phyloP scores from a whole-genome alignment of 192 early-diverging fungal genomes.

The Mortierella alpina region DNA sequence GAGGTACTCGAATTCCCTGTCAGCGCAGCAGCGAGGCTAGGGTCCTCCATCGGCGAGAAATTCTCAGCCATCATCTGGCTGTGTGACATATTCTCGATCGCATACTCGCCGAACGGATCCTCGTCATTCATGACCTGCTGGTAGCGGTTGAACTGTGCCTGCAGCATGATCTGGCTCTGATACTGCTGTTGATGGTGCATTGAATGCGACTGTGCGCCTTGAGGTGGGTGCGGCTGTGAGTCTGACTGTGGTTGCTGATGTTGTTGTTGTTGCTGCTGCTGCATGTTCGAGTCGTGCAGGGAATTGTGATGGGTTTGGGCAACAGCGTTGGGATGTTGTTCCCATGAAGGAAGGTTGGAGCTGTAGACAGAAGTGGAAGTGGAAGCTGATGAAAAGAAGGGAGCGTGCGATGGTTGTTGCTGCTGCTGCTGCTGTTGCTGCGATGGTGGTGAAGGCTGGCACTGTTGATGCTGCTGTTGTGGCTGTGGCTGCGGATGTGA shows the following conservation, averaged over 20 bases:
- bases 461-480: constrained; percentile 10
- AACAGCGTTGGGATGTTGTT: constrained; percentile 2
- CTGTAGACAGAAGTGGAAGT: background rate
- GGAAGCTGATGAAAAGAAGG: too few relatives aligned
- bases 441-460: constrained; percentile 5
- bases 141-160: constrained; percentile 24
- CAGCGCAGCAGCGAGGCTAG: constrained; percentile 6
- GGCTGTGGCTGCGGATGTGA: constrained; percentile 20
- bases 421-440: constrained; percentile 24
- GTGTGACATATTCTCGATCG: constrained; percentile 38
- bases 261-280: constrained; percentile 22
- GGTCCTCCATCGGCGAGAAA: constrained; percentile 21
- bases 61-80: constrained; percentile 23
- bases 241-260: constrained; percentile 2
- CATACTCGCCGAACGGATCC: constrained; percentile 52
- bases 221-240: constrained; percentile 17
- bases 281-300: background rate
- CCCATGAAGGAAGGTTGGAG: constrained; percentile 2
- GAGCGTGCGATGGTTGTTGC: constrained; percentile 9
- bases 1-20: background rate
- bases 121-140: constrained; percentile 44
- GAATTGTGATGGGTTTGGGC: background rate
- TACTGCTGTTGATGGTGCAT: constrained; percentile 35
- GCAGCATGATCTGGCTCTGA: constrained; percentile 35
- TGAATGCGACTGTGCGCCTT: constrained; percentile 21